Evolutionary conservation across 306 rosid species (phyloP).

Genomic region (Echinosophora koreensis): DNA sequence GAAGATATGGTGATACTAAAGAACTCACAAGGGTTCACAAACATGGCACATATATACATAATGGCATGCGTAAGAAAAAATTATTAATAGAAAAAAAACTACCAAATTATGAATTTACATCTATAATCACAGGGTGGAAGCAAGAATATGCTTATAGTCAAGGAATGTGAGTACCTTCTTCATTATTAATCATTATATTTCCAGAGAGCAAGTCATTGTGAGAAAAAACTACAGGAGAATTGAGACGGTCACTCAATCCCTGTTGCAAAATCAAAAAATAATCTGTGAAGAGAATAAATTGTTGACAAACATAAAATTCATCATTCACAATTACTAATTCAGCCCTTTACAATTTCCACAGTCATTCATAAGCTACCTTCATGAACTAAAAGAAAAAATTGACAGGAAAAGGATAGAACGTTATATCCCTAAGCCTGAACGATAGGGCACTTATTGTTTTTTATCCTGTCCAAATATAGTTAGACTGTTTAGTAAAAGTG

Average conservation of each 20-base stretch:
- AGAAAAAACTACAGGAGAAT: conserved; percentile 83
- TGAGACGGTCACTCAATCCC: conserved; percentile 71
- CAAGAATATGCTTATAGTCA: conserved; percentile 21
- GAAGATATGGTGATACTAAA: not conserved
- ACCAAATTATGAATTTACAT: conserved; percentile 6
- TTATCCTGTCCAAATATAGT: not conserved
- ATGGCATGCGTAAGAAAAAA: conserved; percentile 6
- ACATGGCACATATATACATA: not conserved
- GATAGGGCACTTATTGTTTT: not conserved
- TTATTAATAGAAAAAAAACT: conserved; percentile 12
- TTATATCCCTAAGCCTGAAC: conserved; percentile 17
- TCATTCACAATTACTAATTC: conserved; percentile 17
- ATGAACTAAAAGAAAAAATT: not conserved
- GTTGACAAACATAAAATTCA: conserved; percentile 36
- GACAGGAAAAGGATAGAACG: conserved; percentile 7
- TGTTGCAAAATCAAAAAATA: conserved; percentile 63
- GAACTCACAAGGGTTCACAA: conserved; percentile 31
- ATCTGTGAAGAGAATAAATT: conserved; percentile 31
- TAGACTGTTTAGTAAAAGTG: conserved; percentile 27
- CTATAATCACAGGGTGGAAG: conserved; percentile 25
- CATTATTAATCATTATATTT: conserved; percentile 85
- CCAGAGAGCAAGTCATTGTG: conserved; percentile 97
- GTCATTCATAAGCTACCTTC: conserved; percentile 36
- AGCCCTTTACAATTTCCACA: conserved; percentile 13
- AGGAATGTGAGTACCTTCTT: conserved; percentile 75